Evolutionary conservation across 2,329 filamentous ascomycete species (phyloP).

Genomic region (Paecilomyces sp.): DNA sequence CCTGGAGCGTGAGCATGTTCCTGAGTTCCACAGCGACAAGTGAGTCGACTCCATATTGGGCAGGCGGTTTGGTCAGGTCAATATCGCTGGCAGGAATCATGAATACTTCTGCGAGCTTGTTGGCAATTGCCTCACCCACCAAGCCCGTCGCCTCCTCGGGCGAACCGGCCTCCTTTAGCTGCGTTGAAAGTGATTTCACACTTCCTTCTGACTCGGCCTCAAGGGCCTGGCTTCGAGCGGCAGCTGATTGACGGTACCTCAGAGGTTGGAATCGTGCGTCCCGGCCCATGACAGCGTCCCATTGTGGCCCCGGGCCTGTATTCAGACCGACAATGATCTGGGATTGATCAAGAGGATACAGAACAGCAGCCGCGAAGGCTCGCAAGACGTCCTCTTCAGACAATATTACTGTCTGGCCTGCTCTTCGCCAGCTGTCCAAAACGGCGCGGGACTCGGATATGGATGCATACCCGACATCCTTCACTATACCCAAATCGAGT

Average conservation of each 20-base stretch:
- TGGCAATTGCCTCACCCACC: background rate
- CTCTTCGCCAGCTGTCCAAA: background rate
- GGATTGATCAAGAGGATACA: background rate
- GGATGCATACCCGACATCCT: background rate
- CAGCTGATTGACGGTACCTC: background rate
- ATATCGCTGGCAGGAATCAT: background rate
- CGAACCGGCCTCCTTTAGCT: background rate
- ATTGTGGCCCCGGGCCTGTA: background rate
- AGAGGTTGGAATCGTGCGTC: background rate
- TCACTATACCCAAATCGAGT: background rate
- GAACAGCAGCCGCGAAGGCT: background rate
- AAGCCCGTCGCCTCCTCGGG: background rate
- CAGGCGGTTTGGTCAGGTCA: background rate
- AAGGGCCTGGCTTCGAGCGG: background rate
- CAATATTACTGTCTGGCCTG: background rate
- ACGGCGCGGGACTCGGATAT: background rate
- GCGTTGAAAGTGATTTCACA: background rate
- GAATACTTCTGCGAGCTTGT: background rate
- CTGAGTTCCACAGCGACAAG: background rate
- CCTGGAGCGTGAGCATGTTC: background rate
- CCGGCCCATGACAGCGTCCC: background rate
- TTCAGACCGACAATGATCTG: background rate
- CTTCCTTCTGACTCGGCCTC: background rate
- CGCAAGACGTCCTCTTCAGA: background rate
- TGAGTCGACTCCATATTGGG: background rate